Conservation (phyloP, 2,329 filamentous ascomycete genomes). For the Hypoxylon sp. region DNA sequence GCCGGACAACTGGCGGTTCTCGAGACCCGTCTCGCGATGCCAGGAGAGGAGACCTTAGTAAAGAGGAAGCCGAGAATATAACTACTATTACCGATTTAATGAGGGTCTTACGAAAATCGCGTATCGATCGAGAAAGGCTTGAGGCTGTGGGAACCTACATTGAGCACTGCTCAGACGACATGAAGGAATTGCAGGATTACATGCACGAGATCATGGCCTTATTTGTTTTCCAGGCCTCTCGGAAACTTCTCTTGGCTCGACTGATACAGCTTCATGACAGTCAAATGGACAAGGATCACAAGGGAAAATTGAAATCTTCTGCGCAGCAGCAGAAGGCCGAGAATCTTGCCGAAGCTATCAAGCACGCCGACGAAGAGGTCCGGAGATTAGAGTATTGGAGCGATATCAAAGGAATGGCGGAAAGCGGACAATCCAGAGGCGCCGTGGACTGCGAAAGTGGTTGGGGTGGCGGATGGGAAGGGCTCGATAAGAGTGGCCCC, state of each 20-base stretch:
- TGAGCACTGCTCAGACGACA: conserved; percentile 76
- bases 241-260: conserved; percentile 76
- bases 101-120: conserved; percentile 69
- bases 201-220: conserved; percentile 87
- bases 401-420: conserved; percentile 76
- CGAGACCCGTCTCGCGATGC: conserved; percentile 42
- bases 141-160: conserved; percentile 84
- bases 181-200: conserved; percentile 76
- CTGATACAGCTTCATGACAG: conserved; percentile 72
- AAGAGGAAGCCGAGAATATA: conserved; percentile 54
- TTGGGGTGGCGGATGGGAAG: conserved; percentile 59
- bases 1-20: conserved; percentile 46
- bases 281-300: conserved; percentile 41
- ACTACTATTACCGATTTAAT: conserved; percentile 74
- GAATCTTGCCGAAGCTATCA: conserved; percentile 76
- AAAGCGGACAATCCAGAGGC: conserved; percentile 56
- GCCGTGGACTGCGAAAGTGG: conserved; percentile 55
- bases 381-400: conserved; percentile 87
- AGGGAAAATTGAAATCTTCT: conserved; percentile 41
- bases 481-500: conserved; percentile 61
- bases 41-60: conserved; percentile 41
- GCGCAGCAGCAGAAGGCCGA: conserved; percentile 59
- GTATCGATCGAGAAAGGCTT: conserved; percentile 91
- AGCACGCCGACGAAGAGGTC: conserved; percentile 82
- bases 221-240: conserved; percentile 89